These are phyloP conservation scores for Alternaria atra DNA, from an alignment of 2,329 filamentous ascomycete genomes.

Conservation along the genomic window DNA sequence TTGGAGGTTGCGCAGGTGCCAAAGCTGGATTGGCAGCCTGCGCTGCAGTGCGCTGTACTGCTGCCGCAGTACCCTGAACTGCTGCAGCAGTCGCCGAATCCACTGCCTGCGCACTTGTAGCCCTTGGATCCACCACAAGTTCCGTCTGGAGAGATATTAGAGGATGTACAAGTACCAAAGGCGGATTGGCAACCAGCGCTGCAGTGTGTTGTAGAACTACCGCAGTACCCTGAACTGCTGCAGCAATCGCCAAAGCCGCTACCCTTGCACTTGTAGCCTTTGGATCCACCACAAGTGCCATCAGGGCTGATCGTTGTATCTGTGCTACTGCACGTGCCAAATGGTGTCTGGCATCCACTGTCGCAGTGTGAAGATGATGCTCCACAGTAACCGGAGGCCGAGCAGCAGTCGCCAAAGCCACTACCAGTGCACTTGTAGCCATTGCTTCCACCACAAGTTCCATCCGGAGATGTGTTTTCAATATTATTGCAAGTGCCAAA, in stretches of 20 bases:
- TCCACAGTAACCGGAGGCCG: no score
- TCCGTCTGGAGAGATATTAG: slow-evolving; percentile 21
- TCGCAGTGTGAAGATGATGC: no score
- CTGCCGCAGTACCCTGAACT: slow-evolving; percentile 17
- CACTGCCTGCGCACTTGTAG: slow-evolving; percentile 19
- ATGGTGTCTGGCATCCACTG: no score
- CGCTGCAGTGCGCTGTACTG: no score
- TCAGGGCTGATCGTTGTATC: neutral
- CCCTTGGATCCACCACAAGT: slow-evolving; percentile 24
- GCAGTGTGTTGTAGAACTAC: neutral
- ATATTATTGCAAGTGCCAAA: neutral
- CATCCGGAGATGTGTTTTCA: slow-evolving; percentile 25
- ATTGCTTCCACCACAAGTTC: slow-evolving; percentile 23
- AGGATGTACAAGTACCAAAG: neutral
- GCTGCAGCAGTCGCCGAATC: slow-evolving; percentile 25
- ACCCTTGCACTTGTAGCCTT: slow-evolving; percentile 18
- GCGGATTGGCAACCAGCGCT: no score
- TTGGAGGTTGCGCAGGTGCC: neutral
- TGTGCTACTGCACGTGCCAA: no score
- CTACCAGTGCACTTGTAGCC: slow-evolving; percentile 19
- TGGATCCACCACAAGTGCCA: slow-evolving; percentile 6
- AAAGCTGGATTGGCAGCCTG: no score
- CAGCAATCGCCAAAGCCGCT: slow-evolving; percentile 25
- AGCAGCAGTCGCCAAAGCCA: slow-evolving; percentile 25
- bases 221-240: neutral